Percentiles rank a stretch among this genome's conserved stretches.
phyloP scores from a whole-genome alignment of 495 filamentous ascomycete genomes.

The Aspergillus coremiiformis region DNA sequence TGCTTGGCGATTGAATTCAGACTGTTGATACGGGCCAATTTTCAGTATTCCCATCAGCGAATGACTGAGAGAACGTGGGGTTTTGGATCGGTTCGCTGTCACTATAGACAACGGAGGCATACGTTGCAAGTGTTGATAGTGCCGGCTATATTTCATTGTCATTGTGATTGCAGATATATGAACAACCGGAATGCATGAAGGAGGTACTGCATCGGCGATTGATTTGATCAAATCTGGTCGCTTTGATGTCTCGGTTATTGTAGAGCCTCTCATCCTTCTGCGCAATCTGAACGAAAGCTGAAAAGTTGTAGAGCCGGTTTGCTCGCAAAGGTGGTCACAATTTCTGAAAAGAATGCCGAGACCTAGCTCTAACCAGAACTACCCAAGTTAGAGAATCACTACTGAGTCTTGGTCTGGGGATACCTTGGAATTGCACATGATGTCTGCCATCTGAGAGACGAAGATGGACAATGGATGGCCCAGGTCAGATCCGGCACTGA shows the following conservation, averaged over 20 bases:
- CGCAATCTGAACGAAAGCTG: constrained; percentile 22
- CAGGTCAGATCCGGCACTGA: constrained; percentile 4
- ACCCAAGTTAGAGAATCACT: background rate
- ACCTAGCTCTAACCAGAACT: constrained; percentile 34
- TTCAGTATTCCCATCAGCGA: background rate
- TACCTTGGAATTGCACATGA: constrained; percentile 25
- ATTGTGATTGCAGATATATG: constrained; percentile 21
- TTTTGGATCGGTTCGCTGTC: background rate
- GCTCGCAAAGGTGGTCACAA: background rate
- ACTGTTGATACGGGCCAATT: background rate
- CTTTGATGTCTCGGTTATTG: background rate
- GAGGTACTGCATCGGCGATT: constrained; percentile 14
- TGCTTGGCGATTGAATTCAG: background rate
- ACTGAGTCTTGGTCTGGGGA: background rate
- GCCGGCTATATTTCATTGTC: constrained; percentile 11
- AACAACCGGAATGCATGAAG: constrained; percentile 11
- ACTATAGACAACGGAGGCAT: background rate
- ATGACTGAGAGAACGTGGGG: background rate
- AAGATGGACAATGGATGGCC: constrained; percentile 7
- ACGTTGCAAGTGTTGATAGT: background rate
- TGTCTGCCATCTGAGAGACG: constrained; percentile 14
- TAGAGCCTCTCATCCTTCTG: background rate
- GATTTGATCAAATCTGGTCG: constrained; percentile 16
- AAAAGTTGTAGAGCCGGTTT: background rate
- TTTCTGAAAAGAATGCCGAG: constrained; percentile 21